Evolutionary conservation across 768 basidiomycete species (phyloP).

Genomic region (Phaeotremella skinneri): DNA sequence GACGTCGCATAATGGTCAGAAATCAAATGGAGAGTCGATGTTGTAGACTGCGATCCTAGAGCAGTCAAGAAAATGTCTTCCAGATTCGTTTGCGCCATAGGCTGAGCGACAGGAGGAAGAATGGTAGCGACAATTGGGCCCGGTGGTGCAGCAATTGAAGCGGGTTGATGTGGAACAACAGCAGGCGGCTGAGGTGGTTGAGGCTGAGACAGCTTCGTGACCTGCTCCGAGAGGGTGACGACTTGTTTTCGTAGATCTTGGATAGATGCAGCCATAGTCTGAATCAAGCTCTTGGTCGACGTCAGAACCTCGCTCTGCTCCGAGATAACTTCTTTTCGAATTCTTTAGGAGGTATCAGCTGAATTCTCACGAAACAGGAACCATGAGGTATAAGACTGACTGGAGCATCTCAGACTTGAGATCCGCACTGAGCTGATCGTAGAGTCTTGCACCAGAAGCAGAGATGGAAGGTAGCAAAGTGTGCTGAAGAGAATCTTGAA

Average conservation of each 20-base stretch:
- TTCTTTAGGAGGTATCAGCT: conserved; percentile 18
- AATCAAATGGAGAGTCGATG: conserved; percentile 29
- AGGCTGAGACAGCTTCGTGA: conserved; percentile 19
- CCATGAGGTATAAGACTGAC: conserved; percentile 21
- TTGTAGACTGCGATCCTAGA: conserved; percentile 21
- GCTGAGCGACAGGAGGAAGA: conserved; percentile 2
- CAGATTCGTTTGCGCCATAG: conserved; percentile 13
- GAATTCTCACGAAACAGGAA: neutral
- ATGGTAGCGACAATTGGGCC: conserved; percentile 2
- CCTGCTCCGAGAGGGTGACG: conserved; percentile 30
- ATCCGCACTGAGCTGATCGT: conserved; percentile 34
- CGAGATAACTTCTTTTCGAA: conserved; percentile 36
- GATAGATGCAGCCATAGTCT: conserved; percentile 29
- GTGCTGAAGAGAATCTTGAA: conserved; percentile 28
- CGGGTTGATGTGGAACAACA: conserved; percentile 1
- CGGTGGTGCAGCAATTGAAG: conserved; percentile 8
- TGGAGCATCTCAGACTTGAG: conserved; percentile 45
- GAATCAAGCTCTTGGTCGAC: conserved; percentile 16
- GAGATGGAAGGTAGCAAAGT: conserved; percentile 34
- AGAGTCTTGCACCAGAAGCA: conserved; percentile 11
- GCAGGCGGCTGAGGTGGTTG: conserved; percentile 10
- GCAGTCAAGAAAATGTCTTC: conserved; percentile 42
- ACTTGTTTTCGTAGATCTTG: conserved; percentile 32
- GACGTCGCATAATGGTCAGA: conserved; percentile 21
- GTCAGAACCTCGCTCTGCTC: conserved; percentile 16